Base-by-base conservation (phyloP, 495 filamentous ascomycete species). In the Penicillium ucsense region DNA sequence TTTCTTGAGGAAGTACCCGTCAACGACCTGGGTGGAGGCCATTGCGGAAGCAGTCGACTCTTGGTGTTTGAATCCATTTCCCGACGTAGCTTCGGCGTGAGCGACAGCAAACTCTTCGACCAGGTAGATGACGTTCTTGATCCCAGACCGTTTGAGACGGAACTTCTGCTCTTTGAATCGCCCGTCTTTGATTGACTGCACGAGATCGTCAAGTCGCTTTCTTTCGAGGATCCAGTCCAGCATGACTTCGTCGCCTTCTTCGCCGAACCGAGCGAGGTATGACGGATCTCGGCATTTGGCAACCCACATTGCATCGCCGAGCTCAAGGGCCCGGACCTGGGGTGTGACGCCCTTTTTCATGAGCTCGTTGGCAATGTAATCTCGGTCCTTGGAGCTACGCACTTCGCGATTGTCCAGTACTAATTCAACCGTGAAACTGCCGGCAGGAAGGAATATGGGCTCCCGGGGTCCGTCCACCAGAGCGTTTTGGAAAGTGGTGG, bases 101-200 rank as follows among this genome's bases (percentile, higher is more conserved):
- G 76, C 71, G 52, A 88, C 71, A 10, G 71, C 46, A 53, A 78
- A 81, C 49, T 91, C 83, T 56, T 94, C 88, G 43, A 92, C 74
- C n/a, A 94, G 66, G 54, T 92, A 94, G 39, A 86, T 73, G 30
- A 92, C 81, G 46, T 90, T 85, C 47, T 76, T 80, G 31, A 90
- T 68, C 2, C 86, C 86, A 0, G 79, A 83, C 45, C 80, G 80
- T 35, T 74, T 73, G 3, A 91, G 74, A 2, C 88, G 82, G 53
- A 89, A 91, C 54, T 94, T 92, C 52, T 94, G 88, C 55, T 94
- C 88, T 53, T 83, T 83, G 55, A 89, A 92, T 1, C 88, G 80
- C 0, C 86, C 85, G 44, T 92, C 88, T 61, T 84, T 89, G 60
- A 92, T 86, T 39, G 83, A 88, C 29, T 76, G 68, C 6, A 92